Base-by-base conservation (phyloP, 2,329 filamentous ascomycete genomes). In the Penicillium sp. region DNA sequence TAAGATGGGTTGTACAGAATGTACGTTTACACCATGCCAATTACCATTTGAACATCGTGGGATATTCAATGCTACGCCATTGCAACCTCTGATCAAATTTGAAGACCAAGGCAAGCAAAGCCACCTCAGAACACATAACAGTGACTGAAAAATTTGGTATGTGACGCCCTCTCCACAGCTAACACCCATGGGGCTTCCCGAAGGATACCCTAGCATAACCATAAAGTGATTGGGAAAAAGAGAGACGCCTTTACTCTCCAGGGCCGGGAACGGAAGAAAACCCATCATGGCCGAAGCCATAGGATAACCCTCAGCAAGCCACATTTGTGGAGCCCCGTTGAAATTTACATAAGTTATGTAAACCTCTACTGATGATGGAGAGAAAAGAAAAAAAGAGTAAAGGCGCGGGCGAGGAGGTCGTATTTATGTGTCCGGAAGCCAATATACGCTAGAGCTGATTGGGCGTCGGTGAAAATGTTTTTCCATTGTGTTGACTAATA, bases 351-450 rank as follows among this genome's bases (percentile, higher is more conserved):
- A 69, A 68, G 64, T 66, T 71, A 70, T 69, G 71, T 73, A 75
- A 73, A 74, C 72, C 71, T 67, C 72, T 75, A 75, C 72, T 75
- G 72, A 74, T 75, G 71, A 72, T 74, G 64, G 59, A 64, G 64
- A 68, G 67, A 61, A 67, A 68, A 62, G 58, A 66, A 66, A 69
- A 64, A 64, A 59, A 65, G 59, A 61, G 54, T 48, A 53, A 40
- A 61, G 55, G 46, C 47, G 29, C 47, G 41, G 45, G 53, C 29
- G 49, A 38, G 45, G 35, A 24, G 31, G 24, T 13, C 35, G 24
- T 45, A 61, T 71, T 68, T 70, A 62, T 68, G 65, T 54, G 35
- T n/a, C 6, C 28, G 34, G 31, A 24, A 38, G 13, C 26, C 29
- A 17, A 39, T 38, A 3, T 12, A 42, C 59, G 57, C 61, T 67